Evolutionary conservation across 2,329 filamentous ascomycete genomes (phyloP).

Genomic region (Acarospora socialis): DNA sequence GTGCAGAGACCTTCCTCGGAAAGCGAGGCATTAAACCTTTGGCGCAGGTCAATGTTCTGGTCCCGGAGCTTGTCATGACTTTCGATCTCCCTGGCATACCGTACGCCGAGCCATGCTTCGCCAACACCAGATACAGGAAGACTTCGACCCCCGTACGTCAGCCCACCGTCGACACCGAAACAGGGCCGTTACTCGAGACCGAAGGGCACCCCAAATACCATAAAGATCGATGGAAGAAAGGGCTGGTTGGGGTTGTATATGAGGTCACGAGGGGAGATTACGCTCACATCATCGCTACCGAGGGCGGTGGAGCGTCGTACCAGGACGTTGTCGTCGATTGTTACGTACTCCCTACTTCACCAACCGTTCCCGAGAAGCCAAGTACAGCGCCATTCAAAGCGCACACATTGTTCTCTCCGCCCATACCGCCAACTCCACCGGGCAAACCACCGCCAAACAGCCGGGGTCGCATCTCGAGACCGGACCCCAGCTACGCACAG

Average conservation of each 20-base stretch:
- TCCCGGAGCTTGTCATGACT: slow-evolving; percentile 61
- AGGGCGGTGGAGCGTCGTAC: slow-evolving; percentile 78
- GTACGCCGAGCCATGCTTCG: slow-evolving; percentile 84
- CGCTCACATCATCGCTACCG: slow-evolving; percentile 72
- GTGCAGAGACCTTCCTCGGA: slow-evolving; percentile 63
- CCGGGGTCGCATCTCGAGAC: slow-evolving; percentile 37
- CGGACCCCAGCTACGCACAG: slow-evolving; percentile 60
- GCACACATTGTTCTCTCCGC: slow-evolving; percentile 67
- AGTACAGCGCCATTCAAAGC: slow-evolving; percentile 57
- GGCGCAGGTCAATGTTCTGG: slow-evolving; percentile 66
- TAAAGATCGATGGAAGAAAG: slow-evolving; percentile 58
- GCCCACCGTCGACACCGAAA: slow-evolving; percentile 18
- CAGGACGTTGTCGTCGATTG: slow-evolving; percentile 70
- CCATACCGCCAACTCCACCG: slow-evolving; percentile 17
- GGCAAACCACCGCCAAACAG: slow-evolving; percentile 14
- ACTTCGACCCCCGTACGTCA: slow-evolving; percentile 13
- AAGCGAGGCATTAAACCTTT: slow-evolving; percentile 66
- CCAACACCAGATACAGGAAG: slow-evolving; percentile 56
- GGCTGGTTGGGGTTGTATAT: slow-evolving; percentile 85
- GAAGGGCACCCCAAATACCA: slow-evolving; percentile 25
- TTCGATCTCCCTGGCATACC: slow-evolving; percentile 80
- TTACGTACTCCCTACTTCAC: slow-evolving; percentile 46
- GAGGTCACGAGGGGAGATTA: slow-evolving; percentile 79
- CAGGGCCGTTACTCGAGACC: slow-evolving; percentile 18
- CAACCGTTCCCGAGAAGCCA: slow-evolving; percentile 51